Conservation (phyloP, 208 protist genomes). For the Entamoeba histolytica region DNA sequence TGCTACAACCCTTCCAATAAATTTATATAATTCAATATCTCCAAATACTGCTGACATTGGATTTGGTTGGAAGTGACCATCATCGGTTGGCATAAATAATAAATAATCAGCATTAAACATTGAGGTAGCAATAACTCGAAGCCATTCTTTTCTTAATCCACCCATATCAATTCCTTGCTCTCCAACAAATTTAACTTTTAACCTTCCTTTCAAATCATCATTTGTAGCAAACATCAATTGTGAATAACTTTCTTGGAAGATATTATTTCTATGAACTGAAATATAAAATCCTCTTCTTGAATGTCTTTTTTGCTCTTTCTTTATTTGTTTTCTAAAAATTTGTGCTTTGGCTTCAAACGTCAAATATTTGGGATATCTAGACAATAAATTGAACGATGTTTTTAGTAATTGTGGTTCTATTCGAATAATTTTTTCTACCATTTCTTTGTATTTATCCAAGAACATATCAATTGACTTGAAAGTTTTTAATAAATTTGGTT, state of each 20-base stretch:
- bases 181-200: slow-evolving; percentile 8
- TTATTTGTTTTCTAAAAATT: neutral
- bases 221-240: neutral
- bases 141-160: slow-evolving; percentile 21
- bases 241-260: neutral
- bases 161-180: slow-evolving; percentile 15
- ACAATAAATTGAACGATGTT: neutral
- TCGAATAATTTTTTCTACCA: neutral
- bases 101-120: slow-evolving; percentile 1
- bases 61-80: slow-evolving; percentile 6
- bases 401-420: neutral
- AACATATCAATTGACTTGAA: neutral
- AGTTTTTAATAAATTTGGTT: neutral
- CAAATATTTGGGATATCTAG: neutral
- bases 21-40: neutral
- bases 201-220: neutral
- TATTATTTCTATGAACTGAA: neutral
- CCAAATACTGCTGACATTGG: neutral
- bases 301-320: neutral
- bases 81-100: slow-evolving; percentile 1
- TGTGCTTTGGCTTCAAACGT: neutral
- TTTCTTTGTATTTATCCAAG: neutral
- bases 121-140: neutral
- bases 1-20: slow-evolving; percentile 17
- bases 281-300: neutral